These are phyloP conservation scores for Epichloe coenophiala DNA, from an alignment of 2,329 filamentous ascomycete species.

Conservation along the genomic window DNA sequence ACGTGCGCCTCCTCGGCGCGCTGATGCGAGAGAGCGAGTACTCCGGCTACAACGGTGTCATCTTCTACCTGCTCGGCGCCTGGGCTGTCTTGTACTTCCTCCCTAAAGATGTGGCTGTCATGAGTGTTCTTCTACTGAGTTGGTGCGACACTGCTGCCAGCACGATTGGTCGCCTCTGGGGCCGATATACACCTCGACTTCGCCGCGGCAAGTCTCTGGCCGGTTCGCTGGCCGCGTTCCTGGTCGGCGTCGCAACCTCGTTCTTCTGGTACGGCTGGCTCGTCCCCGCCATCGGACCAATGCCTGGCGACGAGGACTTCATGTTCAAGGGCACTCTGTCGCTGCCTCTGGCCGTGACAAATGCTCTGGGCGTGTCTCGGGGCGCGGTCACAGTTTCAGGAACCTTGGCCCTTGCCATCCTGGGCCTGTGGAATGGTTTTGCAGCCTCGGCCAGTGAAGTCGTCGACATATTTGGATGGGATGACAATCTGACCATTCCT, in stretches of 20 bases:
- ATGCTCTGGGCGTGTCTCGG: slow-evolving; percentile 46
- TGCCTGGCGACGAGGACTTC: slow-evolving; percentile 53
- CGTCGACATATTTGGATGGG: slow-evolving; percentile 83
- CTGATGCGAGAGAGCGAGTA: slow-evolving; percentile 97
- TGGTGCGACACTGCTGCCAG: slow-evolving; percentile 98
- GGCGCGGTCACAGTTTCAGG: slow-evolving; percentile 53
- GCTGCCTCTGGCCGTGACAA: slow-evolving; percentile 48
- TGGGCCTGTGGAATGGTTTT: slow-evolving; percentile 81
- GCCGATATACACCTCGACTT: slow-evolving; percentile 74
- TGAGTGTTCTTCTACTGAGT: slow-evolving; percentile 78
- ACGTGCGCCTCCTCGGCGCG: slow-evolving; percentile 72
- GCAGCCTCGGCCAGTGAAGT: slow-evolving; percentile 83
- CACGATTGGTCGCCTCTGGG: slow-evolving; percentile 83
- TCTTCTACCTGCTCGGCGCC: slow-evolving; percentile 86
- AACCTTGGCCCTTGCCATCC: slow-evolving; percentile 56
- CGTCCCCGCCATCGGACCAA: slow-evolving; percentile 53
- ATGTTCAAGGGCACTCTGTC: slow-evolving; percentile 69
- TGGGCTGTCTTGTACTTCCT: slow-evolving; percentile 78
- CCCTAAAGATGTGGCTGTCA: slow-evolving; percentile 84
- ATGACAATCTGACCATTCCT: slow-evolving; percentile 95
- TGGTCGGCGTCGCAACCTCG: slow-evolving; percentile 72
- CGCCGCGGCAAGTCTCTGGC: slow-evolving; percentile 84
- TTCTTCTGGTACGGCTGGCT: slow-evolving; percentile 81
- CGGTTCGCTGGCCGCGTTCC: slow-evolving; percentile 71
- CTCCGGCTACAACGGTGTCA: slow-evolving; percentile 87